These are phyloP conservation scores for Quambalaria eucalypti DNA, from an alignment of 1,284 basidiomycete species.

Conservation along the genomic window DNA sequence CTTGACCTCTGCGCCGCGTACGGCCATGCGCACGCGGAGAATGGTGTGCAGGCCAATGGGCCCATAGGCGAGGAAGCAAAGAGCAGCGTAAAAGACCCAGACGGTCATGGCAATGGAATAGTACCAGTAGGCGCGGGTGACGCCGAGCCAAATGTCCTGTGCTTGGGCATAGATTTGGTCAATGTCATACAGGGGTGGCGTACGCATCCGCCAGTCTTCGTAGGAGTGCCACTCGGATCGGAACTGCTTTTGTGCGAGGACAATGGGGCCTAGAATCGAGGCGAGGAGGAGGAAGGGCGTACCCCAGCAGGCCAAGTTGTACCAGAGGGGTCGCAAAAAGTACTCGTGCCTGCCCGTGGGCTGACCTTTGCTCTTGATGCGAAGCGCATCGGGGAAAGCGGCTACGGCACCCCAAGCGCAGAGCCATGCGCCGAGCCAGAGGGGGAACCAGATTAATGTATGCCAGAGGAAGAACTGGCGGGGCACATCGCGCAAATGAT, in stretches of 20 bases:
- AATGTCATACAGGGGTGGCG: not conserved
- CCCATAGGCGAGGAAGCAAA: not conserved
- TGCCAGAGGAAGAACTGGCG: not conserved
- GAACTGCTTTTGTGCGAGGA: not conserved
- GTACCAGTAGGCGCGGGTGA: not conserved
- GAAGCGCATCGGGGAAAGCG: not conserved
- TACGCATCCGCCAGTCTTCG: not conserved
- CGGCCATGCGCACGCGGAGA: not conserved
- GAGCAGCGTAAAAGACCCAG: not conserved
- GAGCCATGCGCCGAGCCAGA: not conserved
- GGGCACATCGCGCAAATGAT: too few species aligned
- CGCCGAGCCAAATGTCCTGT: not conserved
- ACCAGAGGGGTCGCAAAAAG: not conserved
- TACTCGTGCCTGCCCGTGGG: not conserved
- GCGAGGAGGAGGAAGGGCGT: not conserved
- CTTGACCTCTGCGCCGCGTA: not conserved
- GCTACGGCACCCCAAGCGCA: not conserved
- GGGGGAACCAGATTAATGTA: not conserved
- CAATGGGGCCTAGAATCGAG: not conserved
- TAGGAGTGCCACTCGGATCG: not conserved
- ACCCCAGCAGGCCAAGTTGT: not conserved
- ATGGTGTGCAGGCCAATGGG: constrained; percentile 1
- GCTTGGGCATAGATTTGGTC: not conserved
- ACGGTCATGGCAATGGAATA: not conserved
- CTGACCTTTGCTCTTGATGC: not conserved